Base-by-base conservation (phyloP, 352 stramenopile genomes). In the Halophytophthora polymorphica region DNA sequence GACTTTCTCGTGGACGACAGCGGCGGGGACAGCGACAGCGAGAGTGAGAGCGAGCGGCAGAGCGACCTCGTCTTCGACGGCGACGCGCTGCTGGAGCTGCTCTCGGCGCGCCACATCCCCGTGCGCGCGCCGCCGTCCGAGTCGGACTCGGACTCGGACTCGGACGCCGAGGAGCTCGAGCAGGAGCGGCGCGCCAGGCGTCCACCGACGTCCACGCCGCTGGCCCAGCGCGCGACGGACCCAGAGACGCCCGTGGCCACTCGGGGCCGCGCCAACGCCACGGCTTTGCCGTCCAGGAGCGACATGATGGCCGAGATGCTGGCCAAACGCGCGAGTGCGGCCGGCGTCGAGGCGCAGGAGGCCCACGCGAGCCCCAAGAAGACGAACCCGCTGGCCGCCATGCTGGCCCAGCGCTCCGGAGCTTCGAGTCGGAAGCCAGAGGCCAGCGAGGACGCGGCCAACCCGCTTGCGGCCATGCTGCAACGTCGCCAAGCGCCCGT, bases 221-320 rank as follows among this genome's bases (percentile, higher is more conserved):
- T 71, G 18, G 58, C 37, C 22, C 61, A 61, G 18, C 53, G 61
- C 17, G 35, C 35, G 18, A 25, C 59, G 23, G 0, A 17, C 10
- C 22, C 40, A 23, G 25, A 37, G 18, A 42, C 31, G 3, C 18
- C 18, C 10, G 38, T 38, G 42, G 36, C n/a, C 1, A 39, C 7
- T 22, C 25, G 61, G 28, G 58, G 13, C 8, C 39, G 43, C 14
- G 31, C 42, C 8, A 63, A 54, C 46, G 52, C 59, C 5, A 56
- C 39, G 2, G 51, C 29, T 37, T 31, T 31, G 25, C 34, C 25
- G 28, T 21, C 33, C 0, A 39, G 52, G 25, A 64, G 47, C 39
- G 67, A 76, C 31, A 60, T 69, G 53, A 47, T 78, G 39, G 58
- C 61, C 2, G 68, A 77, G 48, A 66, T 76, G 65, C 48, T 78